Evolutionary conservation across 768 basidiomycete genomes (phyloP), one percentile per base, ranked within the genome.

Genomic region (Boletus eberwhitei): DNA sequence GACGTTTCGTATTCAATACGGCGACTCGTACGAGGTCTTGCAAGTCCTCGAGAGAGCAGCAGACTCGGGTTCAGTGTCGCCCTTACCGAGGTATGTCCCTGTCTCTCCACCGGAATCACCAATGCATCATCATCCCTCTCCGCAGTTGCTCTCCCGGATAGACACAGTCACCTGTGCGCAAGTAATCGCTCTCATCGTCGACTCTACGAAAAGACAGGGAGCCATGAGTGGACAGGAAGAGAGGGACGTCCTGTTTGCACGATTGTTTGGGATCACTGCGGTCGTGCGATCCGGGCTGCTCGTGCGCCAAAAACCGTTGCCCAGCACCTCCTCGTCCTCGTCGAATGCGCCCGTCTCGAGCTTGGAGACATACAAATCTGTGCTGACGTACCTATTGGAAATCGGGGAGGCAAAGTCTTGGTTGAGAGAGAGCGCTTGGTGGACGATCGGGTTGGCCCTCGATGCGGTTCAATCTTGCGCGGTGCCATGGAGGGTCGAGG

Each of bases 51-150:
- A 63, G 95, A 99, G 69, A 92, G 91, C 69, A 96, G 93, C 71
- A 75, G 96, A 60, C 75, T 98, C 36, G 96, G 96, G 17, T 99
- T 98, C 68, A 93, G 94, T 9, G 96, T 99, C 41, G 93, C 94
- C 32, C 75, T 99, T 60, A 93, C 96, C 0, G 95, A 97, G 79
- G 95, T 96, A 65, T 61, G 82, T 53, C 32, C 38, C 35, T 26
- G 39, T n/a, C 40, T 31, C 21, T 32, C 42, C n/a, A 38, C 8
- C 37, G 5, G 11, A 24, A 16, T 32, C 22, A 21, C 42, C 47
- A 43, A 55, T 39, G 48, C 52, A 24, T 16, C 50, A 32, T 56
- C 12, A 58, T 55, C 47, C 38, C 19, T 16, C 21, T 4, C n/a
- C 24, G 14, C 52, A 97, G 95, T 77, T 97, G 12, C 74, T 97